Conservation (phyloP, 441 rosid species). For the Macaranga tanarius region DNA sequence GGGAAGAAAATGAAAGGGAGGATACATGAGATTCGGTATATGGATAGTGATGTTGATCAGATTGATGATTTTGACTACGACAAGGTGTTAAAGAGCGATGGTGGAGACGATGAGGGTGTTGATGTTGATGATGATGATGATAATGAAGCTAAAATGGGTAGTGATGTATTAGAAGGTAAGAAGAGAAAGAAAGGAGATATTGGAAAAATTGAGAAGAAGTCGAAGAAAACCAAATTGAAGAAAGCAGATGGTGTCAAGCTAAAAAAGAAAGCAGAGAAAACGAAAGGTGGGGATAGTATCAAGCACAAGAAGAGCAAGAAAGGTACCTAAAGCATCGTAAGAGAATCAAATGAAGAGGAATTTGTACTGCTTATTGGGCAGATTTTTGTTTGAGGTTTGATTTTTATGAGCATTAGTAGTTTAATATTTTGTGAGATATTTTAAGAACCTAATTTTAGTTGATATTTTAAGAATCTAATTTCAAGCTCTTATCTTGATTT, state of each 20-base stretch:
- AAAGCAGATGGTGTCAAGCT: constrained; percentile 20
- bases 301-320: constrained; percentile 26
- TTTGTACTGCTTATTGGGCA: background rate
- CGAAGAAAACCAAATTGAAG: constrained; percentile 32
- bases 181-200: constrained; percentile 37
- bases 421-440: background rate
- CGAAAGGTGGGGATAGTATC: constrained; percentile 18
- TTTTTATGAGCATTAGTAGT: background rate
- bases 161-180: constrained; percentile 29
- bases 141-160: constrained; percentile 20
- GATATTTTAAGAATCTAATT: background rate
- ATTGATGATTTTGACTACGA: constrained; percentile 43
- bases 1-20: constrained; percentile 58
- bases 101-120: constrained; percentile 16
- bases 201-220: constrained; percentile 28
- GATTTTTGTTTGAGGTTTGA: background rate
- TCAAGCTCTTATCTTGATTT: background rate
- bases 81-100: constrained; percentile 32
- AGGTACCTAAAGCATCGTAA: background rate
- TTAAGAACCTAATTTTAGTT: background rate
- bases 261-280: constrained; percentile 6
- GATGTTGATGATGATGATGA: constrained; percentile 16
- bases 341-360: background rate
- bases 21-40: constrained; percentile 72
- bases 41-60: constrained; percentile 51